A percentile compares a stretch with the other conserved stretches of the same genome.
Evolutionary conservation across 257 asterid species (phyloP).

Genomic region (Catharanthus roseus): DNA sequence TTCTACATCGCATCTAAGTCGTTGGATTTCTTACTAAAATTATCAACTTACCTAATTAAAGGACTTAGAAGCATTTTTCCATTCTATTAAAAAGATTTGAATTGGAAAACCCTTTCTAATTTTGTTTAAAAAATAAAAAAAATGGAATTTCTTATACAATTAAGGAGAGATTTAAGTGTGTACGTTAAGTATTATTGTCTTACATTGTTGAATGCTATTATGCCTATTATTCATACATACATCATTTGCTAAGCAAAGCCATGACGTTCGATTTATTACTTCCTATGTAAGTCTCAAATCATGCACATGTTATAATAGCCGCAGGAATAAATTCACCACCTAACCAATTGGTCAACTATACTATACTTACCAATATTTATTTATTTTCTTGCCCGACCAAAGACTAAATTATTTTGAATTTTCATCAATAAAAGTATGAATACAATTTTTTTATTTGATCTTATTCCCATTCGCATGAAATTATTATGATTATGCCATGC

Average conservation of each 20-base stretch:
- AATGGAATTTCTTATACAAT: neutral
- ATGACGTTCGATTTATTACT: slow-evolving; percentile 5
- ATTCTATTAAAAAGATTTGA: neutral
- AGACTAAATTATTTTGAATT: neutral
- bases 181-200: neutral
- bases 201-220: neutral
- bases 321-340: neutral
- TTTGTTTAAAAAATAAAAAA: too few species aligned
- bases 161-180: neutral
- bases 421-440: neutral
- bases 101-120: too few species aligned
- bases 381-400: slow-evolving; percentile 1
- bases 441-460: neutral
- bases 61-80: neutral
- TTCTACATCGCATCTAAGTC: too few species aligned
- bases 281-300: neutral
- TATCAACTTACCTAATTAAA: neutral
- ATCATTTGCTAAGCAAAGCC: slow-evolving; percentile 1
- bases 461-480: too few species aligned
- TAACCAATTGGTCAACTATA: neutral
- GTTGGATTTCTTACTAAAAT: neutral
- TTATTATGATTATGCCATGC: too few species aligned
- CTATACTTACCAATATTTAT: neutral
- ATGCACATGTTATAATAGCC: neutral
- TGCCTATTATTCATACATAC: neutral